Evolutionary conservation across 176 grass and related monocot species (phyloP).

Genomic region (Lolium perenne): DNA sequence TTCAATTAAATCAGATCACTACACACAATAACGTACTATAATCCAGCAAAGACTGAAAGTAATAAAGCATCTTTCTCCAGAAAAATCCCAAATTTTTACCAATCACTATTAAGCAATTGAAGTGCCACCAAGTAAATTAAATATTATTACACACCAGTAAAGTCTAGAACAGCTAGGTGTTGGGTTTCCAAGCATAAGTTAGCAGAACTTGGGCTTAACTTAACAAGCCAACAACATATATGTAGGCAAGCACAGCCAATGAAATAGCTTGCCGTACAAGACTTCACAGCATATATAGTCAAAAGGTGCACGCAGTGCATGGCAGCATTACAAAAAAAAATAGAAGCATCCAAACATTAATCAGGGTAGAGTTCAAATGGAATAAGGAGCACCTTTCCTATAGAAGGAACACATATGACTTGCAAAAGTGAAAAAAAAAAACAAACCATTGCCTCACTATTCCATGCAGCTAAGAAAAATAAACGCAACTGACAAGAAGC

Average conservation of each 20-base stretch:
- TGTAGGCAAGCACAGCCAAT: neutral
- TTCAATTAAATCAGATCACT: conserved; percentile 1
- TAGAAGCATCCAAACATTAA: neutral
- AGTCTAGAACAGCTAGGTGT: neutral
- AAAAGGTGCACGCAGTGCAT: neutral
- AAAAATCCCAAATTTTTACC: conserved; percentile 25
- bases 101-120: neutral
- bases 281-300: neutral
- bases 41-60: neutral
- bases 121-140: conserved; percentile 3
- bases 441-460: neutral
- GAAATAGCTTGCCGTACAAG: neutral
- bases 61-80: neutral
- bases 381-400: neutral
- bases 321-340: neutral
- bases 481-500: neutral
- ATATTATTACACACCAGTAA: conserved; percentile 17
- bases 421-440: conserved; percentile 9
- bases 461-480: conserved; percentile 6
- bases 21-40: neutral
- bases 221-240: neutral
- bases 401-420: conserved; percentile 2
- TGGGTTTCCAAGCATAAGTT: neutral
- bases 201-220: neutral
- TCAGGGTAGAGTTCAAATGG: neutral